Conservation (phyloP, 106 monocot genomes). For the Dioscorea zingiberensis region DNA sequence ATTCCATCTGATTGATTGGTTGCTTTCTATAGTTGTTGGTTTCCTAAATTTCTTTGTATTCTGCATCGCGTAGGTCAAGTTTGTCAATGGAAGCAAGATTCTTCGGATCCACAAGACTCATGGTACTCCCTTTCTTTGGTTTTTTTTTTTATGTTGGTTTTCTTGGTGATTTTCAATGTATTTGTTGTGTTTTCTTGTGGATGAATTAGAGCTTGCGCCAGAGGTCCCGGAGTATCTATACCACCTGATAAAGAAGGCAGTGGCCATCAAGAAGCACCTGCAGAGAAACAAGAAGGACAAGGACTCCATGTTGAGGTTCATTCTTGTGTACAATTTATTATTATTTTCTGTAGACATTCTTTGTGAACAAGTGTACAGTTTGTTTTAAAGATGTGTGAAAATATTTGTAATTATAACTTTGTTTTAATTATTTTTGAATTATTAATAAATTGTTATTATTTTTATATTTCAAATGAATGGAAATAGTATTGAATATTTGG, state of each 20-base stretch:
- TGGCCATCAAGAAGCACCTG: slow-evolving; percentile 21
- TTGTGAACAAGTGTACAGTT: no score
- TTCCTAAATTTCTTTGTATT: no score
- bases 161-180: not conserved
- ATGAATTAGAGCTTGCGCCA: slow-evolving; percentile 17
- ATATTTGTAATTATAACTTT: no score
- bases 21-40: no score
- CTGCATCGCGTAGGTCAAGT: slow-evolving; percentile 79
- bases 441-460: no score
- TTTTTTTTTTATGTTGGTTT: not conserved
- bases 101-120: slow-evolving; percentile 70
- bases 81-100: slow-evolving; percentile 78
- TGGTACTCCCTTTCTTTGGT: slow-evolving; percentile 24
- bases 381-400: no score
- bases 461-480: no score
- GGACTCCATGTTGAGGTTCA: slow-evolving; percentile 27
- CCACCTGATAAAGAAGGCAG: slow-evolving; percentile 25
- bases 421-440: no score
- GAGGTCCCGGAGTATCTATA: slow-evolving; percentile 26
- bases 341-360: no score
- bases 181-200: not conserved
- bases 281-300: slow-evolving; percentile 28
- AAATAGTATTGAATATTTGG: no score
- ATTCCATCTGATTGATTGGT: no score
- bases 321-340: no score